Evolutionary conservation across 164 flowering plant genomes (phyloP).

Genomic region (Sedum album): DNA sequence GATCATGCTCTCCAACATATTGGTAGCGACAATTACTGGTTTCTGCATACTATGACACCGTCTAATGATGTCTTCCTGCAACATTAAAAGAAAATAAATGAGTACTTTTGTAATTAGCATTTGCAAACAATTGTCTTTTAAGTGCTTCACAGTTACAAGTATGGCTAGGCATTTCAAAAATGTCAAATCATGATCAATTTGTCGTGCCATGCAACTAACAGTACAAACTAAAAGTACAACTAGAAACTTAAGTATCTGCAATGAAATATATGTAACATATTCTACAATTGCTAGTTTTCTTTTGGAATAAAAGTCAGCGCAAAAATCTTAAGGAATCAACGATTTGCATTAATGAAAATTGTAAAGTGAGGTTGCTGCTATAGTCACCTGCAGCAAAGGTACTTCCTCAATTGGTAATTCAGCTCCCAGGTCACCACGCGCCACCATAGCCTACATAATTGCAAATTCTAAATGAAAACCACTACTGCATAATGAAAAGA

Average conservation of each 20-base stretch:
- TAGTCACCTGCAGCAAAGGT: conserved; percentile 80
- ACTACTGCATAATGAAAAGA: no score
- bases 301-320: background rate
- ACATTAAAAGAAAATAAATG: background rate
- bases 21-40: conserved; percentile 96
- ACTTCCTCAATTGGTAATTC: conserved; percentile 98
- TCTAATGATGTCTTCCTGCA: conserved; percentile 82
- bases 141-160: background rate
- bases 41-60: conserved; percentile 61
- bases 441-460: conserved; percentile 87
- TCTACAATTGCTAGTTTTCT: background rate
- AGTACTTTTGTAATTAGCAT: background rate
- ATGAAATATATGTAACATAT: background rate
- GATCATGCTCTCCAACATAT: conserved; percentile 99
- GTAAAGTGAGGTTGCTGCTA: no score
- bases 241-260: background rate
- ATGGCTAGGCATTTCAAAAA: background rate
- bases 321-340: background rate
- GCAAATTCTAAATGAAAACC: background rate
- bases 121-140: background rate
- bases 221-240: background rate
- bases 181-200: background rate
- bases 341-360: background rate
- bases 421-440: conserved; percentile 99
- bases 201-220: background rate